These are phyloP conservation scores for Sporisorium reilianum DNA, from an alignment of 1,284 basidiomycete genomes.

Conservation along the genomic window DNA sequence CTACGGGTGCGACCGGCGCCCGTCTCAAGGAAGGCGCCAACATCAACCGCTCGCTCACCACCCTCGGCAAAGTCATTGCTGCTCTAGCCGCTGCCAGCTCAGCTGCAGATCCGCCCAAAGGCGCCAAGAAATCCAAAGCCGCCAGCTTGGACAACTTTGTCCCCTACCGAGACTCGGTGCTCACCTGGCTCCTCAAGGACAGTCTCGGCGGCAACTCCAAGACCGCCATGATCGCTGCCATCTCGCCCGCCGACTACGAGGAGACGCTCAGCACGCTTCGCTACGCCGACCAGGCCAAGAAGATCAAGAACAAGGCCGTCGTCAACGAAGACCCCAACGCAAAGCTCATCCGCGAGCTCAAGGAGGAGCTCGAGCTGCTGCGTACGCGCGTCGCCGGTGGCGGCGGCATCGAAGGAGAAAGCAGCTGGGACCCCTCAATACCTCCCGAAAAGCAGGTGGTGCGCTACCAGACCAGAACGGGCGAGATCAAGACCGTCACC, in stretches of 20 bases:
- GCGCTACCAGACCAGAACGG: slow-evolving; percentile 91
- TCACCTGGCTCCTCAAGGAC: slow-evolving; percentile 71
- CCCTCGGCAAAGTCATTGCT: slow-evolving; percentile 63
- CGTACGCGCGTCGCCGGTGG: slow-evolving; percentile 58
- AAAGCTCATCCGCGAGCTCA: slow-evolving; percentile 95
- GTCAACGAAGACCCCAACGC: slow-evolving; percentile 99
- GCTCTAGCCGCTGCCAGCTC: slow-evolving; percentile 58
- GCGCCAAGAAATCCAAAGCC: slow-evolving; percentile 49
- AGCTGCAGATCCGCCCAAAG: slow-evolving; percentile 43
- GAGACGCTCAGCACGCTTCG: slow-evolving; percentile 94
- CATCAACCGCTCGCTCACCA: slow-evolving; percentile 64
- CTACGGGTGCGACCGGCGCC: slow-evolving; percentile 67
- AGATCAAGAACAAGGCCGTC: slow-evolving; percentile 99
- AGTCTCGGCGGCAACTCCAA: slow-evolving; percentile 68
- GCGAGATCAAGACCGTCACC: slow-evolving; percentile 92
- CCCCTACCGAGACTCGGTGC: slow-evolving; percentile 63
- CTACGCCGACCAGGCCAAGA: slow-evolving; percentile 96
- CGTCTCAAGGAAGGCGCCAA: slow-evolving; percentile 69
- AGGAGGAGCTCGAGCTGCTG: slow-evolving; percentile 87
- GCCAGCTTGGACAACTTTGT: slow-evolving; percentile 60
- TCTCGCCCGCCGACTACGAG: slow-evolving; percentile 96
- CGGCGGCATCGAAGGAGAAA: slow-evolving; percentile 73
- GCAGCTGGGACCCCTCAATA: slow-evolving; percentile 85
- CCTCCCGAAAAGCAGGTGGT: slow-evolving; percentile 96
- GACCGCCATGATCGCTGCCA: slow-evolving; percentile 83